A percentile compares a stretch with the other conserved stretches of the same genome.
phyloP scores from a whole-genome alignment of 805 yeast species.

The Wickerhamiella dianesei region DNA sequence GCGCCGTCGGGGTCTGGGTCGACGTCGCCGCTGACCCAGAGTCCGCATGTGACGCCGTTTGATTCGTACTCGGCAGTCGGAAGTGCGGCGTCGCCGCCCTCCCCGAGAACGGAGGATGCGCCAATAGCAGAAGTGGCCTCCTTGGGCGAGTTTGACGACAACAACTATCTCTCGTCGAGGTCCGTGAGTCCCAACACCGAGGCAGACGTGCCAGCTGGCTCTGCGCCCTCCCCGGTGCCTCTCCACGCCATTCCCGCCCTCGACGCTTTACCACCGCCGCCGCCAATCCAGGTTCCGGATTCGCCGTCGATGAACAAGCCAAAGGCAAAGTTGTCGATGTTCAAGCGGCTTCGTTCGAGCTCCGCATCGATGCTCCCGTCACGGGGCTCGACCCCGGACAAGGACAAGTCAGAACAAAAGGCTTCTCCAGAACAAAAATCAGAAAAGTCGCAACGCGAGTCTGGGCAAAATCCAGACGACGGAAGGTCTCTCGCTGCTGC shows the following conservation, averaged over 20 bases:
- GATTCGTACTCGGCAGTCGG: not conserved
- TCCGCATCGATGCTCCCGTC: constrained; percentile 1
- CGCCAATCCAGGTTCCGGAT: not conserved
- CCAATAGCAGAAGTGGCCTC: not conserved
- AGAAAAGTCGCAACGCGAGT: not conserved
- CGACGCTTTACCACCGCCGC: not conserved
- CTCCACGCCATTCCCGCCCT: not conserved
- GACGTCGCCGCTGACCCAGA: not conserved
- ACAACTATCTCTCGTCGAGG: not conserved
- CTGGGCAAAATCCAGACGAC: not conserved
- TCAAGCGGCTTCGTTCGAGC: not conserved
- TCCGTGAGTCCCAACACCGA: not conserved
- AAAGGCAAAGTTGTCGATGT: not conserved
- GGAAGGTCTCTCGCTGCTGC: not conserved
- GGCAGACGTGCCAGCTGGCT: not conserved
- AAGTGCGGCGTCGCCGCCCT: not conserved
- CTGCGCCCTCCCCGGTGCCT: not conserved
- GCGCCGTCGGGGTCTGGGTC: not conserved
- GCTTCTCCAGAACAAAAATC: not conserved
- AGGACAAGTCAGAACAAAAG: not conserved
- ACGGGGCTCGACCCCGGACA: not conserved
- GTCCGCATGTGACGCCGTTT: not conserved
- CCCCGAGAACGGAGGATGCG: not conserved
- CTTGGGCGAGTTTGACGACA: not conserved
- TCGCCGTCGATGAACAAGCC: not conserved